Evolutionary conservation across 2,329 filamentous ascomycete genomes (phyloP).

Genomic region (Talaromyces sp.): DNA sequence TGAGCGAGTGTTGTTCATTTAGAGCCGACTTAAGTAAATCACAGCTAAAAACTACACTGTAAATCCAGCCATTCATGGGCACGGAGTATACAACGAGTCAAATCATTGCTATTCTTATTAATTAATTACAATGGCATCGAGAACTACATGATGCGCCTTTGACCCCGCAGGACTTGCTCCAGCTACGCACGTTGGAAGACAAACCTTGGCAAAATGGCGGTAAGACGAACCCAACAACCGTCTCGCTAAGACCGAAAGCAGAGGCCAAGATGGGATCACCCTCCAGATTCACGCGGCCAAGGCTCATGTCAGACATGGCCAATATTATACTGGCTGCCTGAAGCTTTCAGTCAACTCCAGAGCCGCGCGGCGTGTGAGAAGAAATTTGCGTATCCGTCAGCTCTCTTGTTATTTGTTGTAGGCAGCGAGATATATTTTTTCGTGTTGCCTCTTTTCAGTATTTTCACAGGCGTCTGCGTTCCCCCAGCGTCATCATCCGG

Average conservation of each 20-base stretch:
- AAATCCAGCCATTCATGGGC: neutral
- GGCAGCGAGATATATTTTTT: neutral
- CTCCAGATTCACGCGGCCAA: neutral
- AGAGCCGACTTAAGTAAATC: neutral
- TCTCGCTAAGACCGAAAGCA: neutral
- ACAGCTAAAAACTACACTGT: neutral
- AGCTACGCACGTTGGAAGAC: neutral
- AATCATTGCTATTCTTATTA: neutral
- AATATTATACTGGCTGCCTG: neutral
- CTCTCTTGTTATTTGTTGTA: neutral
- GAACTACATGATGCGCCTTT: neutral
- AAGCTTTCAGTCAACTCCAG: neutral
- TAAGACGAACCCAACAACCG: neutral
- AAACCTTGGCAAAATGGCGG: neutral
- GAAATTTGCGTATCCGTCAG: neutral
- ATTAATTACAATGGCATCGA: neutral
- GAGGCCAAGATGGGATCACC: neutral
- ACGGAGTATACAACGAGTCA: neutral
- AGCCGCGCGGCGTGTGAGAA: neutral
- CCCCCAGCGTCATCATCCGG: neutral
- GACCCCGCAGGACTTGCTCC: neutral
- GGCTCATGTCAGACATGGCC: neutral
- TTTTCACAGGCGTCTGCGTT: too few species aligned
- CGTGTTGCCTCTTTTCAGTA: neutral
- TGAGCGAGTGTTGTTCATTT: neutral